Percentiles rank a stretch among this genome's conserved stretches.
phyloP scores from a whole-genome alignment of 345 rosid genomes.

The Eucalyptus curtisii region DNA sequence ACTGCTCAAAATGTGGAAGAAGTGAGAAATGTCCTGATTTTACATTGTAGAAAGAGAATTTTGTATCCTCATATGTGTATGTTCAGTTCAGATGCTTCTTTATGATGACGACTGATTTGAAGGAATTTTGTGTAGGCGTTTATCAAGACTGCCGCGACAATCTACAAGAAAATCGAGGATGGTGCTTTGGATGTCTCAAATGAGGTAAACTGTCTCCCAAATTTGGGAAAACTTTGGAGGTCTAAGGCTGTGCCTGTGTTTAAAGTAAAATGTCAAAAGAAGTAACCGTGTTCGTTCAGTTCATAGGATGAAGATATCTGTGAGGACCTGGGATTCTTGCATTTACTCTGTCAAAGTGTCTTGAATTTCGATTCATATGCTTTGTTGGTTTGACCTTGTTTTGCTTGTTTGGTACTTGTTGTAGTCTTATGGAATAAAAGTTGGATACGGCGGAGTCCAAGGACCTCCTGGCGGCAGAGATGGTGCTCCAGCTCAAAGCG shows the following conservation, averaged over 20 bases:
- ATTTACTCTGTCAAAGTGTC: neutral
- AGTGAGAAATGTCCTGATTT: conserved; percentile 18
- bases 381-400: neutral
- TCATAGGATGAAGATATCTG: neutral
- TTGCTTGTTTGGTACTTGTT: neutral
- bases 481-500: conserved; percentile 68
- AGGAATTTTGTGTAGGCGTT: conserved; percentile 42
- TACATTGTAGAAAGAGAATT: neutral
- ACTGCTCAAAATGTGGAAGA: conserved; percentile 98
- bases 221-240: neutral
- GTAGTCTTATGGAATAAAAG: conserved; percentile 95
- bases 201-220: conserved; percentile 34
- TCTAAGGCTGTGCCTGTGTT: neutral
- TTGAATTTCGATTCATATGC: neutral
- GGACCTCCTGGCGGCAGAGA: conserved; percentile 94
- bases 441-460: conserved; percentile 91
- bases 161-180: conserved; percentile 93
- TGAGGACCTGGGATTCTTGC: neutral
- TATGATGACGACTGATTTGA: neutral
- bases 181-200: conserved; percentile 96
- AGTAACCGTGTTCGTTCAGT: neutral
- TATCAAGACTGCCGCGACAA: conserved; percentile 83
- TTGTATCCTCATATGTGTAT: neutral
- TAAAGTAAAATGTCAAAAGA: neutral
- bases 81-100: neutral